Evolutionary conservation across 1,284 basidiomycete genomes (phyloP).

Genomic region (Rhodotorula mucilaginosa): DNA sequence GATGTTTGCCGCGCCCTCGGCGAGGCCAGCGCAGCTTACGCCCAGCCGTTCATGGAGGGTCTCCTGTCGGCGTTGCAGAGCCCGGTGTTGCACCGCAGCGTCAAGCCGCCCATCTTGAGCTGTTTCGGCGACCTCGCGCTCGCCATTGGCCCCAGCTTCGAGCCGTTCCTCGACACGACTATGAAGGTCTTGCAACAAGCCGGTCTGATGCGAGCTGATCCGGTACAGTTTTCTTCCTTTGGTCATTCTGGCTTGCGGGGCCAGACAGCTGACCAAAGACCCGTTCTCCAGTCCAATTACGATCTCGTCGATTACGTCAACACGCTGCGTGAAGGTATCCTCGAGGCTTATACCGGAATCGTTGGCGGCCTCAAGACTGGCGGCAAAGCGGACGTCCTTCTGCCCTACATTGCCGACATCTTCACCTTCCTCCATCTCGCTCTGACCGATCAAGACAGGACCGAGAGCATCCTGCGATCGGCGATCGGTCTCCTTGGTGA

Average conservation of each 20-base stretch:
- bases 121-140: conserved; percentile 97
- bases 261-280: conserved; percentile 53
- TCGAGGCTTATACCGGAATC: conserved; percentile 95
- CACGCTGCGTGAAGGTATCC: conserved; percentile 85
- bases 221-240: conserved; percentile 56
- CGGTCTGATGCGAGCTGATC: conserved; percentile 77
- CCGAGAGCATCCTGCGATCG: conserved; percentile 73
- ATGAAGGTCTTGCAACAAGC: conserved; percentile 92
- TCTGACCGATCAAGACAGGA: conserved; percentile 76
- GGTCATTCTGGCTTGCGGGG: background rate
- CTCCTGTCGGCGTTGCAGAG: conserved; percentile 89
- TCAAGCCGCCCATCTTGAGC: conserved; percentile 92
- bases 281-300: conserved; percentile 56
- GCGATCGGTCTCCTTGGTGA: conserved; percentile 87
- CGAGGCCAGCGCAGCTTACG: conserved; percentile 76
- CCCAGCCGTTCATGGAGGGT: conserved; percentile 82
- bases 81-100: conserved; percentile 83
- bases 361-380: conserved; percentile 84
- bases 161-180: conserved; percentile 83
- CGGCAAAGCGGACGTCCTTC: conserved; percentile 69
- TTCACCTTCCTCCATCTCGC: conserved; percentile 78
- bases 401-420: conserved; percentile 72
- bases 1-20: conserved; percentile 91
- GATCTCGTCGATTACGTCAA: conserved; percentile 91
- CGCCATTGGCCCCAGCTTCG: conserved; percentile 81